phyloP scores from a whole-genome alignment of 768 basidiomycete genomes.

The Mycena belliarum region DNA sequence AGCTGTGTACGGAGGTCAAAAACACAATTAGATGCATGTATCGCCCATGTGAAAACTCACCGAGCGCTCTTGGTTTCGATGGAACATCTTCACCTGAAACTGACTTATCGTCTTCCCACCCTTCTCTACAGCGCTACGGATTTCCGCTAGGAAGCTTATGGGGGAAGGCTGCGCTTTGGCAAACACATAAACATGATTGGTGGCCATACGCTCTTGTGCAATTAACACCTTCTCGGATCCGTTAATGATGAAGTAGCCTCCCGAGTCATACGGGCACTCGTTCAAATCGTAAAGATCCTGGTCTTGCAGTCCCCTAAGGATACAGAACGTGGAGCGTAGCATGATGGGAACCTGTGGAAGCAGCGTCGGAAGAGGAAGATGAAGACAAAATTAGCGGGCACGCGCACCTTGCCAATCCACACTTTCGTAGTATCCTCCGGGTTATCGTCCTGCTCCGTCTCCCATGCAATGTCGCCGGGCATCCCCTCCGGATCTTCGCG shows the following conservation, averaged over 20 bases:
- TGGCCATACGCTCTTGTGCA: slow-evolving; percentile 99
- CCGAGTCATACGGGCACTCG: slow-evolving; percentile 98
- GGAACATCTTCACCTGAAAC: slow-evolving; percentile 97
- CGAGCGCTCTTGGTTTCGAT: slow-evolving; percentile 84
- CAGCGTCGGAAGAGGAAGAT: slow-evolving; percentile 1
- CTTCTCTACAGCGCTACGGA: slow-evolving; percentile 95
- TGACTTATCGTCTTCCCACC: slow-evolving; percentile 98
- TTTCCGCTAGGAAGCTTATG: slow-evolving; percentile 93
- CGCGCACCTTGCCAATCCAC: slow-evolving; percentile 88
- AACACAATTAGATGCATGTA: slow-evolving; percentile 11
- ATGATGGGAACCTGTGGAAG: slow-evolving; percentile 87
- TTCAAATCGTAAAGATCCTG: slow-evolving; percentile 87
- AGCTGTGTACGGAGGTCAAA: slow-evolving; percentile 42
- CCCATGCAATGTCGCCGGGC: slow-evolving; percentile 81
- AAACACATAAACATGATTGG: slow-evolving; percentile 99
- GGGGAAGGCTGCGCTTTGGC: slow-evolving; percentile 97
- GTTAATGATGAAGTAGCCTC: slow-evolving; percentile 99
- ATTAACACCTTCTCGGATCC: slow-evolving; percentile 99
- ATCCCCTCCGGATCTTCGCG: slow-evolving; percentile 79
- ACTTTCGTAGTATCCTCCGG: slow-evolving; percentile 77
- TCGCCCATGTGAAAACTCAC: slow-evolving; percentile 47
- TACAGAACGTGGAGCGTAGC: slow-evolving; percentile 94
- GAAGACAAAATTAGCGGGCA: neutral
- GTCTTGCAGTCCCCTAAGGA: slow-evolving; percentile 77
- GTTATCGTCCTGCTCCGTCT: slow-evolving; percentile 65